Percentiles rank a stretch among this genome's conserved stretches.
Evolutionary conservation across 768 basidiomycete genomes (phyloP).

Genomic region (Suillus subluteus): DNA sequence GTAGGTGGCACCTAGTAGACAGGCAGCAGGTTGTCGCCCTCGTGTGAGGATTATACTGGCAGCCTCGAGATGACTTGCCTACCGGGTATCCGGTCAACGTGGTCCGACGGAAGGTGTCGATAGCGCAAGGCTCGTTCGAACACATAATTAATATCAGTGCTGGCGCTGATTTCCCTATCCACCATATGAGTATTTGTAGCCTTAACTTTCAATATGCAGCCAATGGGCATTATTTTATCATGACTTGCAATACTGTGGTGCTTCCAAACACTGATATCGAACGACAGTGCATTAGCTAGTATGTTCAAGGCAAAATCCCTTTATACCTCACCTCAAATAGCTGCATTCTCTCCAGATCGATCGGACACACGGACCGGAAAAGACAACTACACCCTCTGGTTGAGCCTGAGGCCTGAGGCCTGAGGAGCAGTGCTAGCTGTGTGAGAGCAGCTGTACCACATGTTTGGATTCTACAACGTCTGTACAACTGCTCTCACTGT

Average conservation of each 20-base stretch:
- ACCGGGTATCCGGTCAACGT: conserved; percentile 18
- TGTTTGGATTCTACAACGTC: not conserved
- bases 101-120: not conserved
- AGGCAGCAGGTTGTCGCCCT: conserved; percentile 16
- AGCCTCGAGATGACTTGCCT: not conserved
- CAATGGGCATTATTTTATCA: not conserved
- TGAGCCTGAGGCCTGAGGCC: not conserved
- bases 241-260: not conserved
- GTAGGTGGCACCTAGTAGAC: conserved; percentile 30
- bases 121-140: not conserved
- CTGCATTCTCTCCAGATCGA: not conserved
- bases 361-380: not conserved
- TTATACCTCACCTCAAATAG: not conserved
- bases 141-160: not conserved
- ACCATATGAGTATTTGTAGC: not conserved
- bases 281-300: not conserved
- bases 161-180: not conserved
- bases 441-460: not conserved
- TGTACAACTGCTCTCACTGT: too few species aligned
- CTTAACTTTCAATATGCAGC: not conserved
- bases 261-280: not conserved
- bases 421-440: not conserved
- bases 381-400: not conserved
- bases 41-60: conserved; percentile 22
- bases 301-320: not conserved